phyloP scores from a whole-genome alignment of 148 eudicot genomes.

The Spergularia marina region DNA sequence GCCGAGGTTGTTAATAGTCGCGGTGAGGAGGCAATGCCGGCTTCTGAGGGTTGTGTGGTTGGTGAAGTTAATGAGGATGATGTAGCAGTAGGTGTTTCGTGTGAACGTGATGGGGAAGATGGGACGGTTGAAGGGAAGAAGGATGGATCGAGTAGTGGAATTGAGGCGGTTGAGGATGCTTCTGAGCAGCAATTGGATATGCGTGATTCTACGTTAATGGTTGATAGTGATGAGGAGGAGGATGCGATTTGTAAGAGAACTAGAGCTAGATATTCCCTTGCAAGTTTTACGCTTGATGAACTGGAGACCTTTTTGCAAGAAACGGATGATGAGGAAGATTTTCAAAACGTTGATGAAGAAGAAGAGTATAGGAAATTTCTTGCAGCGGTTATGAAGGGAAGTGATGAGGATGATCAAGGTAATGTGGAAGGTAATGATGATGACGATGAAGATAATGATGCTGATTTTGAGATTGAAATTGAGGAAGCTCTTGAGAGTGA shows the following conservation, averaged over 20 bases:
- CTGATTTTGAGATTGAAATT: conserved; percentile 92
- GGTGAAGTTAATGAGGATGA: conserved; percentile 33
- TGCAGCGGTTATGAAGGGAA: conserved; percentile 78
- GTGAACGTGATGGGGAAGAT: conserved; percentile 39
- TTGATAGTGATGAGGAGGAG: conserved; percentile 61
- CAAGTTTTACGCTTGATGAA: conserved; percentile 90
- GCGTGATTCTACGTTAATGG: conserved; percentile 16
- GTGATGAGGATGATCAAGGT: conserved; percentile 43
- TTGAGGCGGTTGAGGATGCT: conserved; percentile 35
- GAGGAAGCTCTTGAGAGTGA: conserved; percentile 98
- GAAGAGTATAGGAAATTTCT: conserved; percentile 95
- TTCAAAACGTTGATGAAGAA: conserved; percentile 89
- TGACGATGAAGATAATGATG: conserved; percentile 96
- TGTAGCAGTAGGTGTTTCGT: conserved; percentile 22
- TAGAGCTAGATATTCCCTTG: conserved; percentile 96
- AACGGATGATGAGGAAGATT: conserved; percentile 88
- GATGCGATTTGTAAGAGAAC: conserved; percentile 92
- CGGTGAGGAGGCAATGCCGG: conserved; percentile 20
- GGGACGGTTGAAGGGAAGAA: conserved; percentile 28
- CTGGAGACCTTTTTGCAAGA: conserved; percentile 97
- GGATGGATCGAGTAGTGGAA: conserved; percentile 35
- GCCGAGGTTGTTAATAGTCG: conserved; percentile 56
- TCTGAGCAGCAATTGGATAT: conserved; percentile 18
- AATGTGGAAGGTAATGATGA: conserved; percentile 53
- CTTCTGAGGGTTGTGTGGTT: conserved; percentile 22